phyloP scores from a whole-genome alignment of 148 eudicot genomes.

The Cornus kousa region DNA sequence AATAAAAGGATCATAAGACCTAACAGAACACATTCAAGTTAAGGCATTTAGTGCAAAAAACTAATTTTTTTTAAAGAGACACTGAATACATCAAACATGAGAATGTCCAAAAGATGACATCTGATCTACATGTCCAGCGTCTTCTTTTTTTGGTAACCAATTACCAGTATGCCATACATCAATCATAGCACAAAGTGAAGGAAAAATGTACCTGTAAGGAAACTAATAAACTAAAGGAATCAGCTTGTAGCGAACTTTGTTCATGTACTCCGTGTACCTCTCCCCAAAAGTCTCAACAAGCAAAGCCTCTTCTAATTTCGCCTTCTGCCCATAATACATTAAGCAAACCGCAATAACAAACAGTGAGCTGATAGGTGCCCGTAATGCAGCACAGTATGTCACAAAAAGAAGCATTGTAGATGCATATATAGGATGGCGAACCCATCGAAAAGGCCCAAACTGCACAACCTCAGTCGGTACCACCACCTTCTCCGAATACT shows the following conservation, averaged over 20 bases:
- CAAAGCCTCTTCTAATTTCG: slow-evolving; percentile 68
- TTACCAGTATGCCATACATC: no score
- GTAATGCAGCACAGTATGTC: slow-evolving; percentile 60
- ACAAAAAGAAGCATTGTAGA: slow-evolving; percentile 77
- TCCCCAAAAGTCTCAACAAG: slow-evolving; percentile 68
- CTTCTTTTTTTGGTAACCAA: not conserved
- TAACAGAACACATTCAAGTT: not conserved
- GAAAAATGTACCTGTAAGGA: not conserved
- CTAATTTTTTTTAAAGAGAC: not conserved
- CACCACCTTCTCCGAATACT: slow-evolving; percentile 79
- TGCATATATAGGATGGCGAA: slow-evolving; percentile 90
- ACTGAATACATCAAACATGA: not conserved
- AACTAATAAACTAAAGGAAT: slow-evolving; percentile 83
- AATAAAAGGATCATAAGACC: not conserved
- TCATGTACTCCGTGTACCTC: slow-evolving; percentile 53
- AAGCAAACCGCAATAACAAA: slow-evolving; percentile 55
- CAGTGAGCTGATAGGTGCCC: slow-evolving; percentile 72
- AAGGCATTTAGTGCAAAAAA: not conserved
- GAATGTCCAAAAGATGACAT: not conserved
- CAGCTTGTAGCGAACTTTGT: slow-evolving; percentile 73
- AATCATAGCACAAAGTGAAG: no score
- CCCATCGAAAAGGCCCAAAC: slow-evolving; percentile 83
- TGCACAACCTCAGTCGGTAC: slow-evolving; percentile 80
- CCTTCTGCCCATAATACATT: slow-evolving; percentile 74
- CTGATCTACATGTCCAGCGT: not conserved